phyloP scores from a whole-genome alignment of 1,139 yeast genomes.

The Diutina siamensis region DNA sequence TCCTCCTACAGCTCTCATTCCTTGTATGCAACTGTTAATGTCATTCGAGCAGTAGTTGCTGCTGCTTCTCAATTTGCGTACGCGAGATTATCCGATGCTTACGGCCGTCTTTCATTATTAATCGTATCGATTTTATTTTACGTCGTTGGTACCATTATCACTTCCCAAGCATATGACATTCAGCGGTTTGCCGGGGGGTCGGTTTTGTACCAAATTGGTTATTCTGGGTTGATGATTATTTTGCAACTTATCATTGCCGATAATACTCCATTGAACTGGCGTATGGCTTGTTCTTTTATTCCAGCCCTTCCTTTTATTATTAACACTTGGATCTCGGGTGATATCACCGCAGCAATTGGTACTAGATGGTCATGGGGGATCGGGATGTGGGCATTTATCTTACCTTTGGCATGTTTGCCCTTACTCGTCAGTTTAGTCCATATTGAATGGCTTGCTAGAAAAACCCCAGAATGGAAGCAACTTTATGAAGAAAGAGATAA shows the following conservation, averaged over 20 bases:
- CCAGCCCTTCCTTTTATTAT: slow-evolving; percentile 4
- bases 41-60: slow-evolving; percentile 1
- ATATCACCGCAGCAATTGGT: background rate
- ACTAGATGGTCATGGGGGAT: slow-evolving; percentile 16
- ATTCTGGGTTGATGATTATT: background rate
- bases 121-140: slow-evolving; percentile 3
- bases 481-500: slow-evolving; percentile 13
- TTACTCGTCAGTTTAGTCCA: slow-evolving; percentile 40
- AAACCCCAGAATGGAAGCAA: slow-evolving; percentile 31
- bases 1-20: slow-evolving; percentile 4
- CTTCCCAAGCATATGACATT: slow-evolving; percentile 2
- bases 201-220: slow-evolving; percentile 1
- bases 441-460: slow-evolving; percentile 44
- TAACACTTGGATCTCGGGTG: slow-evolving; percentile 4
- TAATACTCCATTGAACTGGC: slow-evolving; percentile 8
- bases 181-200: slow-evolving; percentile 4
- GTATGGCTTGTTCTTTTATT: slow-evolving; percentile 9
- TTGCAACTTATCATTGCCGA: background rate
- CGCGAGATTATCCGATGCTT: slow-evolving; percentile 4
- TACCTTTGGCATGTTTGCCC: slow-evolving; percentile 55
- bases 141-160: slow-evolving; percentile 4
- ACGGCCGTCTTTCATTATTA: slow-evolving; percentile 2
- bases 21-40: background rate
- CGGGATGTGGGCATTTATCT: slow-evolving; percentile 72
- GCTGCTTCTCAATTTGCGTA: background rate